These are phyloP conservation scores for Tausonia pullulans DNA, from an alignment of 1,284 basidiomycete species.

Conservation along the genomic window DNA sequence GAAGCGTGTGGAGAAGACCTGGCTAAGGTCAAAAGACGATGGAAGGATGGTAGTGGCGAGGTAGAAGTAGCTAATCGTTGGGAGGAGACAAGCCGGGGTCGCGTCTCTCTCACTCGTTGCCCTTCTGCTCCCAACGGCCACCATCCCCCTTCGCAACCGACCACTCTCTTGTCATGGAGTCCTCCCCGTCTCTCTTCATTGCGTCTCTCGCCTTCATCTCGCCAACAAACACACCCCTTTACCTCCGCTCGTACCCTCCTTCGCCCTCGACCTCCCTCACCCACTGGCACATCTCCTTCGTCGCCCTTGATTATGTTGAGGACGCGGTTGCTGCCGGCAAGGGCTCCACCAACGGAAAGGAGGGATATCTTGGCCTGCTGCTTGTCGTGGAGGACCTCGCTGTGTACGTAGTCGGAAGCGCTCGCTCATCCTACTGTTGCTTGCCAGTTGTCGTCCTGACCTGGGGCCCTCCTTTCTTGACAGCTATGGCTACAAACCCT, in stretches of 20 bases:
- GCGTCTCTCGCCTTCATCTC: constrained; percentile 9
- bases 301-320: constrained; percentile 14
- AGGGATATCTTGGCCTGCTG: constrained; percentile 13
- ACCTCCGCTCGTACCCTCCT: constrained; percentile 9
- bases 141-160: not conserved
- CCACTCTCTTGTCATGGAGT: not conserved
- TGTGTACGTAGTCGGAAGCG: constrained; percentile 1
- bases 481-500: constrained; percentile 16
- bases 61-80: not conserved
- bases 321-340: constrained; percentile 1
- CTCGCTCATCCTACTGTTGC: not conserved
- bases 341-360: constrained; percentile 2
- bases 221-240: constrained; percentile 8
- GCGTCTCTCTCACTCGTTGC: not conserved
- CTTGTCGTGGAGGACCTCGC: constrained; percentile 14
- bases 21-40: not conserved
- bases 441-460: not conserved
- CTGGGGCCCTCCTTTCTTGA: not conserved
- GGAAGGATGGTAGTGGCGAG: not conserved
- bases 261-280: not conserved
- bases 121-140: not conserved
- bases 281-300: constrained; percentile 9
- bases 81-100: not conserved
- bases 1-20: not conserved
- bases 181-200: not conserved